Evolutionary conservation across 2,329 filamentous ascomycete genomes (phyloP).

Genomic region (Akanthomyces muscarius): DNA sequence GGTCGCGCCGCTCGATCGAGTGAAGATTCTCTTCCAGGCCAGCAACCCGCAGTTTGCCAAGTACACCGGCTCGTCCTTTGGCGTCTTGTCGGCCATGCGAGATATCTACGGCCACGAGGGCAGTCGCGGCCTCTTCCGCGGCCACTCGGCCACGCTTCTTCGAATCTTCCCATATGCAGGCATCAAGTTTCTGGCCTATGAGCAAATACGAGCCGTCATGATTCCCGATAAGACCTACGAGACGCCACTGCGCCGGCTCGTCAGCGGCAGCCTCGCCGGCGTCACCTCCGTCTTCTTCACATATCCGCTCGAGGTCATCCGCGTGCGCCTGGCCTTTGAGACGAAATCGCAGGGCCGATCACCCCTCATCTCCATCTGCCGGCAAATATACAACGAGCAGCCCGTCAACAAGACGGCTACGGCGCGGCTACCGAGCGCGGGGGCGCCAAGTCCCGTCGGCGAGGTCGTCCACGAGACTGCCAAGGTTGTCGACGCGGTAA

Average conservation of each 20-base stretch:
- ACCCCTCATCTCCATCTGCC: conserved; percentile 71
- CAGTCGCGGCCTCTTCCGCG: conserved; percentile 74
- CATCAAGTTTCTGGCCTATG: conserved; percentile 97
- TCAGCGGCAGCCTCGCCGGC: conserved; percentile 72
- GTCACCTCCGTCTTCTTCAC: conserved; percentile 93
- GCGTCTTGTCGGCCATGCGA: conserved; percentile 74
- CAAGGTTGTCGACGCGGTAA: conserved; percentile 41
- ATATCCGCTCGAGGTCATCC: conserved; percentile 88
- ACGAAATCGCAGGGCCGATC: conserved; percentile 71
- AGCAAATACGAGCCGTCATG: conserved; percentile 79
- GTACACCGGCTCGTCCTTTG: conserved; percentile 85
- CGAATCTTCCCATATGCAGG: conserved; percentile 96
- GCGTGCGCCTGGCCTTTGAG: conserved; percentile 91
- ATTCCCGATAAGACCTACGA: conserved; percentile 72
- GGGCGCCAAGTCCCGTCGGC: conserved; percentile 26
- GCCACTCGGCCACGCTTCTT: conserved; percentile 88
- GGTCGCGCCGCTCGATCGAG: conserved; percentile 91
- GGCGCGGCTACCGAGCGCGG: conserved; percentile 26
- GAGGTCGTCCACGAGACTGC: conserved; percentile 40
- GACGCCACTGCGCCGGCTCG: conserved; percentile 70
- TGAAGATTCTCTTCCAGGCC: conserved; percentile 98
- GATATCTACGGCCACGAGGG: conserved; percentile 80
- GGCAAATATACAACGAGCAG: conserved; percentile 80
- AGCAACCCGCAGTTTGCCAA: conserved; percentile 91
- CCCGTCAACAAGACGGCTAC: conserved; percentile 36